Base-by-base conservation (phyloP, 2,329 filamentous ascomycete species). In the Rhynchosporium agropyri region DNA sequence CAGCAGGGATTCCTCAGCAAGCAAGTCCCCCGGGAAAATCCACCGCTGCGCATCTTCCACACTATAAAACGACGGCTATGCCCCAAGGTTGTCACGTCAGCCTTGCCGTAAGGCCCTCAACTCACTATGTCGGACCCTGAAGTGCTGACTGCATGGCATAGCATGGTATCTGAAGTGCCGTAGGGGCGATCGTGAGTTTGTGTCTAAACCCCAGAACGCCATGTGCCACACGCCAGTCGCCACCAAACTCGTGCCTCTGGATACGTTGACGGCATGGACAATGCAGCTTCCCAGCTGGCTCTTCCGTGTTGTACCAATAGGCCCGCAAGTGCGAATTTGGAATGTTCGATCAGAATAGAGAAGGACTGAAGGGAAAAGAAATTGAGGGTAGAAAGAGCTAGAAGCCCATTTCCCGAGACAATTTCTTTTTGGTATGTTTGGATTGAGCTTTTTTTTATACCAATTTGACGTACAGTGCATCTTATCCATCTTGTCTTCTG, bases 11-110 rank as follows among this genome's bases (percentile, higher is more conserved):
- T 54, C 29, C 33, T 10, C 20, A 54, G 51, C 50, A 36, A 33
- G 50, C 33, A 53, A 53, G 33, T 33, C 51, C 51, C 49, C 51
- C 50, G 26, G 20, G 50, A 38, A 40, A 54, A 54, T n/a, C 51
- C 51, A 42, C 51, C 51, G 26, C 15, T 38, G 51, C 38, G 51
- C 51, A 54, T 54, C 51, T 42, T 54, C 51, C 33, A 54, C 33
- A 54, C 50, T 40, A 42, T 54, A 54, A 42, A 54, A 40, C 9
- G 38, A 54, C 51, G 51, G 20, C 26, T 54, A 42, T 54, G 28
- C n/a, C 51, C 33, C 51, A 42, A 54, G 36, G 51, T 54, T 33
- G 38, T 54, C 51, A 54, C 51, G 38, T 54, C 51, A 54, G 51
- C 51, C 51, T 54, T 54, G 51, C 28, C 33, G 51, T 13, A 54